phyloP scores from a whole-genome alignment of 75 land plant genomes.

The Cunninghamia lanceolata region DNA sequence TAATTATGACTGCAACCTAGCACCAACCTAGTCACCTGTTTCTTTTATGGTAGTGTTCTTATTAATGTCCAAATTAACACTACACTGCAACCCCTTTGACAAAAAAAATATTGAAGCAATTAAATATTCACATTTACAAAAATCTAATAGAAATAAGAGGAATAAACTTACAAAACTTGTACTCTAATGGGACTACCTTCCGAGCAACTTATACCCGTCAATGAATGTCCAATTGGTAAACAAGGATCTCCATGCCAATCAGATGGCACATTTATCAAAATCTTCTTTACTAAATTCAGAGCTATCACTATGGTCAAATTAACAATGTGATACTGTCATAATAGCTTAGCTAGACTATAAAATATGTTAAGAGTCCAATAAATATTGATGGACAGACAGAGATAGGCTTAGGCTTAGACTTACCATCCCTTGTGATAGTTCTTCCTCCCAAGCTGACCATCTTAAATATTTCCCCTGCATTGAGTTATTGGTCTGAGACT shows the following conservation, averaged over 20 bases:
- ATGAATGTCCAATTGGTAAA: slow-evolving; percentile 43
- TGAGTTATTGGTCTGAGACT: slow-evolving; percentile 61
- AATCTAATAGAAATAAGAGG: too few relatives aligned
- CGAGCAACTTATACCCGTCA: slow-evolving; percentile 65
- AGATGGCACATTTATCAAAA: slow-evolving; percentile 32
- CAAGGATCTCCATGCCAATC: too few relatives aligned
- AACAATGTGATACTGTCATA: background rate
- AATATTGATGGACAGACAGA: too few relatives aligned
- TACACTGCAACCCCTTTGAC: background rate
- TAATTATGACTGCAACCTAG: too few relatives aligned
- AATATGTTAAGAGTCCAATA: background rate
- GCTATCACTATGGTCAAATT: slow-evolving; percentile 37
- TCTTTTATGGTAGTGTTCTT: too few relatives aligned
- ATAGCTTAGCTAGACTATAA: background rate
- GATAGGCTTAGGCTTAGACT: background rate
- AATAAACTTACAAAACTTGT: too few relatives aligned
- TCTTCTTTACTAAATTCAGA: slow-evolving; percentile 26
- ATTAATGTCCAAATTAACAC: too few relatives aligned
- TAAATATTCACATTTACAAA: background rate
- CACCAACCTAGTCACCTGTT: too few relatives aligned
- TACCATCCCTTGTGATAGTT: slow-evolving; percentile 74
- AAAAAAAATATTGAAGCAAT: too few relatives aligned
- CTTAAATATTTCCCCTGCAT: slow-evolving; percentile 52
- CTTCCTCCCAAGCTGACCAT: slow-evolving; percentile 28
- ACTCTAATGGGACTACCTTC: slow-evolving; percentile 38